Evolutionary conservation across 2,329 filamentous ascomycete genomes (phyloP).

Genomic region (Exophiala calicioides): DNA sequence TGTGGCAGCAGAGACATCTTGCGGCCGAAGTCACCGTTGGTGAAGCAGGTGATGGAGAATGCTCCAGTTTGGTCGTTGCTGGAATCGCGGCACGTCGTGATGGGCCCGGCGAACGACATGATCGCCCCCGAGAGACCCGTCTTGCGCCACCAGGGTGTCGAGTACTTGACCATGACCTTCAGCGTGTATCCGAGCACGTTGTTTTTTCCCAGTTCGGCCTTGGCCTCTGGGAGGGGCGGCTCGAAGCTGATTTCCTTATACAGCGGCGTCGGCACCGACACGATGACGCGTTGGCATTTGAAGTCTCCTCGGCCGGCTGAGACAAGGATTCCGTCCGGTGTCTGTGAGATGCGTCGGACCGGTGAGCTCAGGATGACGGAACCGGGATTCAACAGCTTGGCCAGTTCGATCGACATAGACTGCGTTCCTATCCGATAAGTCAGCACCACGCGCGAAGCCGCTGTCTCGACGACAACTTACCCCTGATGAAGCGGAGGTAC

Average conservation of each 20-base stretch:
- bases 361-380: conserved; percentile 34
- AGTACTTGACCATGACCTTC: conserved; percentile 51
- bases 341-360: conserved; percentile 38
- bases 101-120: conserved; percentile 50
- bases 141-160: conserved; percentile 45
- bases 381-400: conserved; percentile 35
- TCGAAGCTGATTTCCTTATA: conserved; percentile 49
- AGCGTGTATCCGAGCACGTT: conserved; percentile 50
- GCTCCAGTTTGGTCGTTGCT: conserved; percentile 33
- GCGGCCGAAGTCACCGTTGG: conserved; percentile 17
- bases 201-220: conserved; percentile 38
- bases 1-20: conserved; percentile 20
- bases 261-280: conserved; percentile 51
- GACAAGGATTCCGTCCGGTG: conserved; percentile 25
- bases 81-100: conserved; percentile 50
- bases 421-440: neutral
- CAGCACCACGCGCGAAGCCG: neutral
- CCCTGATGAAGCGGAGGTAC: conserved; percentile 43
- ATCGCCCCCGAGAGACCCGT: conserved; percentile 39
- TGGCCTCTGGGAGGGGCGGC: conserved; percentile 47
- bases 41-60: conserved; percentile 39
- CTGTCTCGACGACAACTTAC: no score
- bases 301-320: conserved; percentile 30
- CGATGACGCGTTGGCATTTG: conserved; percentile 48
- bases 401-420: conserved; percentile 41